phyloP scores from a whole-genome alignment of 2,329 filamentous ascomycete species.

The Hypoxylon rubiginosum region DNA sequence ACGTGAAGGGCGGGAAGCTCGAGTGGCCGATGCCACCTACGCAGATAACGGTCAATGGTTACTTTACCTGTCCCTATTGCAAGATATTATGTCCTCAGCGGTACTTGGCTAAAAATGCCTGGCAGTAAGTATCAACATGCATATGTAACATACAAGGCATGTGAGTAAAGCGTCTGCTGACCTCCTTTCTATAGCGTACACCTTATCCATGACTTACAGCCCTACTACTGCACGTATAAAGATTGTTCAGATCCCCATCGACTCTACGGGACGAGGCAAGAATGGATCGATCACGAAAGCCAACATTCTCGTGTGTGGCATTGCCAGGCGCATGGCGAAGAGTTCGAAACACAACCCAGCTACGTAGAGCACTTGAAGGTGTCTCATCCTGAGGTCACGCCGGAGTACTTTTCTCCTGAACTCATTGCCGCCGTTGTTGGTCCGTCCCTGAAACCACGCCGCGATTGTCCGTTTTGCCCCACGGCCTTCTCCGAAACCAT shows the following conservation, averaged over 20 bases:
- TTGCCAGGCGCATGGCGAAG: conserved; percentile 24
- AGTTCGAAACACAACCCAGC: conserved; percentile 35
- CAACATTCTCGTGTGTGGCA: conserved; percentile 36
- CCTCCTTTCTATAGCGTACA: conserved; percentile 13
- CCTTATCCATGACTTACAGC: conserved; percentile 37
- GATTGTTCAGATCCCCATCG: conserved; percentile 33
- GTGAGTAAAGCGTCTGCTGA: too few species aligned
- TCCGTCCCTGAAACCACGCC: background rate
- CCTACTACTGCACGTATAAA: conserved; percentile 42
- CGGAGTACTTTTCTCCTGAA: background rate
- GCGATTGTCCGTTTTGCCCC: conserved; percentile 3
- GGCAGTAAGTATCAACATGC: conserved; percentile 10
- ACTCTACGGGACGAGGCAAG: conserved; percentile 31
- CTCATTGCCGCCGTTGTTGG: background rate
- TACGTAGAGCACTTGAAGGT: conserved; percentile 20
- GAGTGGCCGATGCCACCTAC: conserved; percentile 16
- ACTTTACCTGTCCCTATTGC: conserved; percentile 36
- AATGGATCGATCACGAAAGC: conserved; percentile 42
- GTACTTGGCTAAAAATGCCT: conserved; percentile 19
- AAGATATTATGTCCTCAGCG: conserved; percentile 29
- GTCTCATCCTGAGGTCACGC: background rate
- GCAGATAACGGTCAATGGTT: conserved; percentile 1
- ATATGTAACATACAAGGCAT: too few species aligned
- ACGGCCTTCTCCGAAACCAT: background rate
- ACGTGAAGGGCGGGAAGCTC: conserved; percentile 5